Conservation (phyloP, 1,284 basidiomycete genomes). For the Apiotrichum domesticum region DNA sequence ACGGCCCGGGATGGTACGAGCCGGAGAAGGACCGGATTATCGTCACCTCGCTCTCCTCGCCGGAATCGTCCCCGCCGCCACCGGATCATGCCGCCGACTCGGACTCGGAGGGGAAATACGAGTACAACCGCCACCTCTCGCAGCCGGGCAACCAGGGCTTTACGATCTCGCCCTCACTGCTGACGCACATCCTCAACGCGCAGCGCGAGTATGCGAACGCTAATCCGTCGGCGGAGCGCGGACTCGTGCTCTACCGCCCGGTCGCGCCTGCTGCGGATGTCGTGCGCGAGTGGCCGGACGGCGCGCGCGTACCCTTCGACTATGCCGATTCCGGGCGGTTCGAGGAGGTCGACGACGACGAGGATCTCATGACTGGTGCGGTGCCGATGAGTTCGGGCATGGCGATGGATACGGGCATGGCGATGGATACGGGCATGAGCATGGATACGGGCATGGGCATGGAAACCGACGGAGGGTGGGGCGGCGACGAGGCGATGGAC, state of each 20-base stretch:
- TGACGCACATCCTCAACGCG: conserved; percentile 39
- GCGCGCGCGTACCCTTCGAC: not conserved
- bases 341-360: conserved; percentile 14
- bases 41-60: conserved; percentile 31
- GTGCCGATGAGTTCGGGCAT: not conserved
- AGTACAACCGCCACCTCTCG: conserved; percentile 19
- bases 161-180: conserved; percentile 39
- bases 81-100: not conserved
- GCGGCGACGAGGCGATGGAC: conserved; percentile 12
- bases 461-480: not conserved
- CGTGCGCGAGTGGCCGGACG: conserved; percentile 11
- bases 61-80: conserved; percentile 19
- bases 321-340: conserved; percentile 3
- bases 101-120: conserved; percentile 6
- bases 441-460: not conserved
- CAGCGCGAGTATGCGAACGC: conserved; percentile 20
- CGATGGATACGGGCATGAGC: not conserved
- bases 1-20: conserved; percentile 32
- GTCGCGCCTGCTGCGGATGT: conserved; percentile 14
- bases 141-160: conserved; percentile 42
- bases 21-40: conserved; percentile 44
- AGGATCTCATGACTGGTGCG: conserved; percentile 8
- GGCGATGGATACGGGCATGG: not conserved
- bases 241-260: conserved; percentile 36
- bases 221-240: conserved; percentile 14